Evolutionary conservation across 331 rosid species (phyloP), one percentile per base, ranked within the genome.

Genomic region (Saraca asoca): DNA sequence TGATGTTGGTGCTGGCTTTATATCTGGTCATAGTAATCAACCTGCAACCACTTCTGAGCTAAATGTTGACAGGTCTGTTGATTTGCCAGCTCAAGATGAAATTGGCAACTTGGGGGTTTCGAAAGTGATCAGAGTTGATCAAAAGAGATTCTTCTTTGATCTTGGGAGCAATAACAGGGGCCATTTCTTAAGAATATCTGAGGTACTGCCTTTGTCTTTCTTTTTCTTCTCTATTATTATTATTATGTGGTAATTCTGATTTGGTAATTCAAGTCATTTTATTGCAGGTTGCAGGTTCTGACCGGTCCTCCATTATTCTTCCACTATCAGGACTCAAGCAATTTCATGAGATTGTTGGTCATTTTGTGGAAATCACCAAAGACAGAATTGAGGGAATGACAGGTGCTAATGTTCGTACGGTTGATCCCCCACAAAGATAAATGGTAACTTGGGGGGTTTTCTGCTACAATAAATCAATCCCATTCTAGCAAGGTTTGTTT

Each of bases 1-100:
- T 72, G 99, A 94, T 65, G 99, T 94, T 73, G 99, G 99, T 4
- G 97, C 97, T 64, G 99, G 99, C 70, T 94, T 94, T 85, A 94
- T 94, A 71, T 85, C 99, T 51, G 97, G 99, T 50, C 95, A 90
- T 64, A 82, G 90, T 74, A 90, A 78, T 83, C 96, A 94, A 75
- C 85, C 95, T 62, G 82, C 86, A 24, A 69, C 95, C 33, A 77
- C 88, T 73, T 81, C 99, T 61, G 99, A 94, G 72, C 78, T 88
- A 85, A 94, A 83, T 70, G 90, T 76, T 58, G 96, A 94, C 49
- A 85, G 96, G 54, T 78, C 95, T 54, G 92, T 87, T 19, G 97
- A 90, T 46, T 83, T 88, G 79, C 91, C 92, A 3, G 87, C 87
- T 38, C 97, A 88, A 51, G 99, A 94, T 39, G 99, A 94, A 68